Base-by-base conservation (phyloP, 257 asterid genomes). In the Nicotiana tabacum region DNA sequence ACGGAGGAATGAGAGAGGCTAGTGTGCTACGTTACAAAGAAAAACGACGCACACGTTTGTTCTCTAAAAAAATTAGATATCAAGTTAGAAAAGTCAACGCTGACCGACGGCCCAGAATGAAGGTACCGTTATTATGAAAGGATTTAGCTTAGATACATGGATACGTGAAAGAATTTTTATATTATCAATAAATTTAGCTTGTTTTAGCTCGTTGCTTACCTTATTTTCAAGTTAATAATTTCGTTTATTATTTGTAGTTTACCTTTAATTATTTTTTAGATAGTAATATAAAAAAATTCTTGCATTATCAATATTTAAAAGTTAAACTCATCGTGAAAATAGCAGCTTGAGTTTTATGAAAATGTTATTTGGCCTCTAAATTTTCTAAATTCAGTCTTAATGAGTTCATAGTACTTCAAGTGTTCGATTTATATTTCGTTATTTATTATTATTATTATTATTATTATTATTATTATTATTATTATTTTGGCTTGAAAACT, bases 61-160 rank as follows among this genome's bases (percentile, higher is more conserved):
- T 94, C 77, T 92, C 97, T 0, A 95, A 92, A 85, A 93, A 95
- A 77, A 92, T 95, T 4, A 89, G 95, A 21, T 95, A 92, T 51
- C 93, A 95, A 68, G 98, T 93, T 51, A 88, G 98, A 7, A 95
- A 95, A 89, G 91, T 93, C 87, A 95, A 95, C 46, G 97, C 97
- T 0, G 98, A 95, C 83, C 92, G 90, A 86, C 94, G 97, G 43
- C 97, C 97, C 16, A 88, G 96, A 85, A 92, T 91, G 92, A 92
- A 93, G 97, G 98, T 94, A 76, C 11, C 48, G 5, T 76, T 13
- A 30, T n/a, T 43, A 21, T 35, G 15, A 43, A 43, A 15, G 27
- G 29, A 30, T 24, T 57, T 60, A 17, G 55, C 32, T 15, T 74
- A 11, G 27, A 55, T 29, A 29, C 9, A 39, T 57, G 32, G 76